Percentiles rank a stretch among this genome's conserved stretches.
Conservation (phyloP, 768 basidiomycete species). For the Tulasnella sp. region DNA sequence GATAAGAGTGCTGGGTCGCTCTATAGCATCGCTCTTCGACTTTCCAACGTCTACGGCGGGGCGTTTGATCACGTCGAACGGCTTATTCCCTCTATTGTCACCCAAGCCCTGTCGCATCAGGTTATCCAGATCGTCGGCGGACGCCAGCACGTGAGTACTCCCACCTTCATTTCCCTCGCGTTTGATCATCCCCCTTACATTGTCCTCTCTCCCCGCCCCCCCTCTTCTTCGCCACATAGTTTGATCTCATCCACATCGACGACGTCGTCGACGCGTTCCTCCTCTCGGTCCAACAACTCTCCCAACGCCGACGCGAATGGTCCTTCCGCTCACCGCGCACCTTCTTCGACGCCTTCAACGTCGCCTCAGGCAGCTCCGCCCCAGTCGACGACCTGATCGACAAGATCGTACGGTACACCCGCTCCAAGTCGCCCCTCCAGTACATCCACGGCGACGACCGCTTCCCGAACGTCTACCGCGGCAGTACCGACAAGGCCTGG, state of each 20-base stretch:
- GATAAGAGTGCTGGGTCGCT: slow-evolving; percentile 5
- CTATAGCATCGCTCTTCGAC: slow-evolving; percentile 32
- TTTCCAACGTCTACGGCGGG: slow-evolving; percentile 35
- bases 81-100: slow-evolving; percentile 33
- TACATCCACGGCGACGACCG: slow-evolving; percentile 30
- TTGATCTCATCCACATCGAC: slow-evolving; percentile 34
- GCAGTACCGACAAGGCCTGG: slow-evolving; percentile 21
- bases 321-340: background rate
- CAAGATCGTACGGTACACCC: slow-evolving; percentile 31
- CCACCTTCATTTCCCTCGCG: background rate
- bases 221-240: background rate
- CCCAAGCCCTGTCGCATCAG: slow-evolving; percentile 33
- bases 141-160: slow-evolving; percentile 24
- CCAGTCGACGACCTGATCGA: slow-evolving; percentile 32
- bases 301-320: background rate
- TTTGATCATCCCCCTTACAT: background rate
- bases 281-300: slow-evolving; percentile 30
- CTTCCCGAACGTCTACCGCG: slow-evolving; percentile 1
- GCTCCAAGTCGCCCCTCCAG: slow-evolving; percentile 34
- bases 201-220: too few species aligned
- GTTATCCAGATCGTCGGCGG: slow-evolving; percentile 35
- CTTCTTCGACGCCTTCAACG: slow-evolving; percentile 31
- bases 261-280: slow-evolving; percentile 35
- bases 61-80: slow-evolving; percentile 33
- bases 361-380: slow-evolving; percentile 33